Percentiles rank a stretch among this genome's conserved stretches.
These are phyloP conservation scores for Xylaria scruposa DNA, from an alignment of 495 filamentous ascomycete species.

Conservation along the genomic window DNA sequence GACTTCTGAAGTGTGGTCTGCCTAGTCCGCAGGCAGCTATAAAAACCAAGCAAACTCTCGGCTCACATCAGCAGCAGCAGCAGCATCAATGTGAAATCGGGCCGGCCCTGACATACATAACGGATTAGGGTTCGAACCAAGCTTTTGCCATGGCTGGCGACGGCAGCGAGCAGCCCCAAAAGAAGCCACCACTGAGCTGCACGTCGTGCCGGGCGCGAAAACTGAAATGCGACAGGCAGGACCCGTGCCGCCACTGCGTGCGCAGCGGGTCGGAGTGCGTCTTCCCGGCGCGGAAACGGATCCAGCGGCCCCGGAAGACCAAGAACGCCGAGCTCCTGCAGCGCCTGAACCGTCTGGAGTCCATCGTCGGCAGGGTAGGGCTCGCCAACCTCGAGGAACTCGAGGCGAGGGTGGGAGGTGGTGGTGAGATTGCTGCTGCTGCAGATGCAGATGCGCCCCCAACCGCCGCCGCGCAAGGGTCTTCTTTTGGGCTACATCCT, in stretches of 20 bases:
- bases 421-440: not conserved
- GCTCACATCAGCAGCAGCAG: conserved; percentile 10
- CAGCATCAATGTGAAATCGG: not conserved
- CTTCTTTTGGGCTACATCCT: conserved; percentile 37
- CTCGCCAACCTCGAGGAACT: conserved; percentile 25
- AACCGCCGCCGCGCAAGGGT: not conserved
- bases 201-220: conserved; percentile 78
- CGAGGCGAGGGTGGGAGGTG: conserved; percentile 18
- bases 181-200: conserved; percentile 55
- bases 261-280: conserved; percentile 73
- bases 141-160: conserved; percentile 26
- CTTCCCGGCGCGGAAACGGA: conserved; percentile 68
- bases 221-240: conserved; percentile 70
- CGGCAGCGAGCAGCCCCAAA: conserved; percentile 3
- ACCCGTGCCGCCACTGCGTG: conserved; percentile 75
- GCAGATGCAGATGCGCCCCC: not conserved
- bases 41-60: not conserved
- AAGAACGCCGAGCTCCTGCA: conserved; percentile 66
- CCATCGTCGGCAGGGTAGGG: conserved; percentile 66
- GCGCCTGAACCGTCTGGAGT: conserved; percentile 71
- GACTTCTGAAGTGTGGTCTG: not conserved
- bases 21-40: not conserved
- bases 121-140: conserved; percentile 34
- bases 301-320: conserved; percentile 42
- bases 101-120: not conserved